Evolutionary conservation across 352 stramenopile genomes (phyloP), one percentile per base, ranked within the genome.

Genomic region (Poterioochromonas sp.): DNA sequence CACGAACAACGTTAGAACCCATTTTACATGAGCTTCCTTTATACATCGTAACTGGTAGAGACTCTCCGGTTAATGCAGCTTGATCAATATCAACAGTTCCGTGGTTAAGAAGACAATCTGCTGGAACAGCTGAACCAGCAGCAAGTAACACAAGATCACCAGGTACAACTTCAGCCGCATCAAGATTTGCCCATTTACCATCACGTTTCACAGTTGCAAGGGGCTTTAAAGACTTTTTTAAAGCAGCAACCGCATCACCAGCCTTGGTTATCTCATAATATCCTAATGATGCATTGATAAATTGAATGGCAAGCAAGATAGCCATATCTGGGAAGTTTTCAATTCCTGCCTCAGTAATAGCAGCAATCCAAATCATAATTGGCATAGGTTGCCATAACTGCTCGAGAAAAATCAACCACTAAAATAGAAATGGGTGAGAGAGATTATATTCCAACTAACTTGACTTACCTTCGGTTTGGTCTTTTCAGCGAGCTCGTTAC

Each of bases 281-380:
- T n/a, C 35, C 76, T 51, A 88, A 79, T 32, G 20, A 76, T 0
- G 76, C 83, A 76, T 87, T 87, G 39, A 87, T 71, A 8, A 83
- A 34, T 35, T 87, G 82, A n/a, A 87, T 58, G 26, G n/a, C 73
- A 34, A 83, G 41, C 5, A 87, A 83, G 32, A 87, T 86, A 34
- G 49, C 80, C 29, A 87, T 84, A 69, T 87, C 83, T 32, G 77
- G 63, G 69, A 65, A 87, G 53, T 82, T 79, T 64, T 84, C 68
- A 58, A 86, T 79, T 0, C 71, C 78, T 20, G 77, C 65, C 80
- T 93, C 88, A 0, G 95, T 84, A n/a, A 90, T 81, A 79, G 94
- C 92, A 53, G 90, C 90, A 29, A 93, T 79, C 89, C 90, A 94
- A 74, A 96, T 90, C 84, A 96, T 92, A 80, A 93, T 87, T 37